Evolutionary conservation across 2,329 filamentous ascomycete species (phyloP), one percentile per base, ranked within the genome.

Genomic region (Akanthomyces muscarius): DNA sequence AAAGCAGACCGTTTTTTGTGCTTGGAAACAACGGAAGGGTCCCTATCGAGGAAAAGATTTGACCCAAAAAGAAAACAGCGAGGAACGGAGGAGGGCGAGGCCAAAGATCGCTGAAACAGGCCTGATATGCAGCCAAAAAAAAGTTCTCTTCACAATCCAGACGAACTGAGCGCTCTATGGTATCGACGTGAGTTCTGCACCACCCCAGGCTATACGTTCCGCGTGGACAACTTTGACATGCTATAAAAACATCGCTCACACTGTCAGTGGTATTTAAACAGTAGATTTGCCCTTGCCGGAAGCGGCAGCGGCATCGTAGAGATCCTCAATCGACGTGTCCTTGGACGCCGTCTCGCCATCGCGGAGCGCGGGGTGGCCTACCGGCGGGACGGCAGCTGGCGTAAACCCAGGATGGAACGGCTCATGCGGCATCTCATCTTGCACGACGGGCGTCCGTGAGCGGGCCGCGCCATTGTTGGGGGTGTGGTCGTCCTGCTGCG

Each of bases 361-460:
- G 8, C 18, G 21, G 3, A 53, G 50, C 1, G 54, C 28, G 1
- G 25, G 41, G 7, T 57, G 38, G 16, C 54, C 54, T 10, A 42
- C 2, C 8, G 54, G 54, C 25, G 57, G 25, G n/a, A 11, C 30
- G 1, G 59, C 18, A 16, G 68, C 66, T 7, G 65, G 54, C 25
- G 64, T 65, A 63, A 76, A 74, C 6, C 77, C 76, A 2, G 77
- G 76, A 54, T 78, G 72, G 65, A 74, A 79, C 6, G 76, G 74
- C 63, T 80, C 77, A 25, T 68, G 67, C 5, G 71, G 69, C 36
- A 75, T 68, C 3, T 71, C 69, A 6, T 70, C 65, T 8, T 67
- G 53, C 25, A 13, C 42, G 5, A n/a, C 51, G 7, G 44, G 51
- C 18, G 57, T 56, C 30, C 52, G 25, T n/a, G 54, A 54, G 48